phyloP scores from a whole-genome alignment of 2,329 filamentous ascomycete species.

The Aureobasidium leucospermi region DNA sequence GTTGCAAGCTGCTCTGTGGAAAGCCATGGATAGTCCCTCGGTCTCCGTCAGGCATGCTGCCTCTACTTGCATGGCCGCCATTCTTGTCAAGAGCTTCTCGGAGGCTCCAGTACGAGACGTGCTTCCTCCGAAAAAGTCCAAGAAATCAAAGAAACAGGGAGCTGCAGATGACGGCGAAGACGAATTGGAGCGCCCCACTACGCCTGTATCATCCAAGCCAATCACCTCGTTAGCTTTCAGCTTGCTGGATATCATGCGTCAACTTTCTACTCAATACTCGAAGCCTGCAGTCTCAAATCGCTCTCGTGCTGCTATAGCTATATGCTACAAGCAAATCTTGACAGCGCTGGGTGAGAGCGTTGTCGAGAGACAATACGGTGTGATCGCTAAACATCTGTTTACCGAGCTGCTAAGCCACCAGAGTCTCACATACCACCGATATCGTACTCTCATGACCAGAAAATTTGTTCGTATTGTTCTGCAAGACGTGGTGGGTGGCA shows the following conservation, averaged over 20 bases:
- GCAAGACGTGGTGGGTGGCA: conserved; percentile 72
- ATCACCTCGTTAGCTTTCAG: conserved; percentile 65
- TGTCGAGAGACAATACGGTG: conserved; percentile 75
- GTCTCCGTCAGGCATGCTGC: conserved; percentile 74
- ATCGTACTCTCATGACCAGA: conserved; percentile 75
- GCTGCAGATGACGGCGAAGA: conserved; percentile 60
- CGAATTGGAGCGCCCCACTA: conserved; percentile 62
- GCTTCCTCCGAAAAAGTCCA: conserved; percentile 61
- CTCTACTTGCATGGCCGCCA: conserved; percentile 74
- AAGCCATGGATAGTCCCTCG: conserved; percentile 72
- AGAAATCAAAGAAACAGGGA: conserved; percentile 63
- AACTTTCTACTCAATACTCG: conserved; percentile 73
- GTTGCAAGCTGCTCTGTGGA: conserved; percentile 74
- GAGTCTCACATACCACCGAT: conserved; percentile 74
- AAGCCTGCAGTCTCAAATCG: conserved; percentile 71
- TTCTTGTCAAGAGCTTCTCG: conserved; percentile 74
- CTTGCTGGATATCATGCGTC: conserved; percentile 68
- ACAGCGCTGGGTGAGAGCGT: conserved; percentile 70
- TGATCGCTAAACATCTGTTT: conserved; percentile 74
- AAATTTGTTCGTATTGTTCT: conserved; percentile 78
- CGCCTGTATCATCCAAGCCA: conserved; percentile 66
- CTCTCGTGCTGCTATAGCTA: conserved; percentile 71
- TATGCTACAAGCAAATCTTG: conserved; percentile 80
- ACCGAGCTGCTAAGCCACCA: conserved; percentile 70
- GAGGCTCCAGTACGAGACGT: conserved; percentile 47